Base-by-base conservation (phyloP, 805 yeast species). In the Cyberlindnera mycetangii region DNA sequence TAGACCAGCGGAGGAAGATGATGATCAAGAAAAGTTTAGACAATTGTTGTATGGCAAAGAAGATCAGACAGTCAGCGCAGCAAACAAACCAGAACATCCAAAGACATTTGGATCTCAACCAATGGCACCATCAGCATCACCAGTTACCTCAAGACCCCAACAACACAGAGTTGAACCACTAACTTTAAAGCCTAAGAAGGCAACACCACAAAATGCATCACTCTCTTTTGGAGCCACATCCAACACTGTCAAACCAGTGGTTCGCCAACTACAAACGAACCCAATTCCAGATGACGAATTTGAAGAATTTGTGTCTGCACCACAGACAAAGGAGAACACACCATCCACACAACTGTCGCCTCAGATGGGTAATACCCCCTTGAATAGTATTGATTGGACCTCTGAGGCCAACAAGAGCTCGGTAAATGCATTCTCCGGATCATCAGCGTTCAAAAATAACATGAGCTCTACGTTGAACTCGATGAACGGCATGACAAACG, bases 261-360 rank as follows among this genome's bases (percentile, higher is more conserved):
- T 54, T 4, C 39, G 44, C 16, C 52, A 35, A 3, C 43, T 48
- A 12, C 44, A 48, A 22, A 47, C 49, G 12, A 40, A 37, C n/a
- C 48, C 50, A n/a, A 39, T 41, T 19, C 38, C 48, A 15, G 54
- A 50, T 32, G 61, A 55, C 30, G 51, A 47, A 2, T 54, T 52
- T 32, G 66, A 64, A 25, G 68, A 59, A 27, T 63, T 60, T 40
- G 65, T 61, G 30, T 60, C 59, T 15, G 63, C 64, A 19, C 64
- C 65, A 30, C 52, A 63, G 3, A 47, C 62, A 17, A 32, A 41
- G 25, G 44, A 34, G 19, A 12, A 11, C 22, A 18, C 32, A 22
- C 37, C 28, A 14, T 2, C n/a, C 10, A 5, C 39, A 6, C 20
- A 38, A 9, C 5, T 27, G 15, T 32, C 41, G 9, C 42, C 45